Base-by-base conservation (phyloP, 768 basidiomycete genomes). In the Amanita inopinata region DNA sequence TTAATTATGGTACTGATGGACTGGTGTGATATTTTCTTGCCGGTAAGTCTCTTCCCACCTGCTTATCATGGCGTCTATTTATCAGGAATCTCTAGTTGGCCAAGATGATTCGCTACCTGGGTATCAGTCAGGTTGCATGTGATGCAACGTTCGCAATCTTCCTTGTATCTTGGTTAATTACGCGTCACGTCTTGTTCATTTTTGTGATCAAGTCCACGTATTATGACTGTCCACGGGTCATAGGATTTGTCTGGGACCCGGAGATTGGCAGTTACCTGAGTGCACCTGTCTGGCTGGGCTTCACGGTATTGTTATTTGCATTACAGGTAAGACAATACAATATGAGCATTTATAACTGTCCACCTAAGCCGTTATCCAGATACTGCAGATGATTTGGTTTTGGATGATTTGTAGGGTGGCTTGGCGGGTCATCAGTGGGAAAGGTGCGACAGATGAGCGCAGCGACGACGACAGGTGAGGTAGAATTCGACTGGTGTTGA, bases 1-100 rank as follows among this genome's bases (percentile, higher is more conserved):
- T 66, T 91, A 34, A 79, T 96, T 46, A 83, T 96, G 75, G 73
- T 88, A 38, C 64, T 96, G 25, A 93, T 98, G 90, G 96, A 99
- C 57, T 80, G 77, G 56, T 87, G 83, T 56, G 96, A 99, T 63
- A 87, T 98, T 40, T 78, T 89, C 56, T 62, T 99, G 7, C 87
- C 93, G 2, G 92, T 93, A 56, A 55, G 88, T 75, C 6, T 30
- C n/a, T 6, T 5, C 23, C 22, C 17, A 32, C 25, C n/a, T n/a
- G n/a, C n/a, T n/a, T n/a, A n/a, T n/a, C n/a, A 28, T 35, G 40
- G 11, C n/a, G 43, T 40, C 17, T 14, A 5, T 32, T 37, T 12
- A 39, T 27, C 19, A 31, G 37, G 12, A 25, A 35, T 9, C 40
- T 22, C 47, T 47, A 94, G 90, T 58, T 87, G 49, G 94, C 91